Evolutionary conservation across 2,329 filamentous ascomycete genomes (phyloP), one percentile per base, ranked within the genome.

Genomic region (Paracoccidioides brasiliensis): DNA sequence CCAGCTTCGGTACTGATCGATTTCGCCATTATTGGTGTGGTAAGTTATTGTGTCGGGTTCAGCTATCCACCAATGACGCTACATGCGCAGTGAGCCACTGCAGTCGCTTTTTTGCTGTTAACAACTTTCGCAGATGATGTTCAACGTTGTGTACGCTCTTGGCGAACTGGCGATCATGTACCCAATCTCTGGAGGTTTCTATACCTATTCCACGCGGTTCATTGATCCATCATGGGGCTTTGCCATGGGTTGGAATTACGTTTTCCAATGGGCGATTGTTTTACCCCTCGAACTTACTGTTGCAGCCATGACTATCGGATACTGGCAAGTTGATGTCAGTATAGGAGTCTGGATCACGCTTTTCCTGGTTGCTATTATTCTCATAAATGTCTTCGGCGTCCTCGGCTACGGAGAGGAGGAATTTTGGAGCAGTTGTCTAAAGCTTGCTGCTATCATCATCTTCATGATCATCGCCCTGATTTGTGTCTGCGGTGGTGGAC

Each of bases 381-480:
- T 70, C 45, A 91, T 94, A 70, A 94, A 94, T 66, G 70, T 91
- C 58, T 90, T 88, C 64, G 88, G 88, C 46, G 84, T 95, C 62
- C 86, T 86, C 67, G 86, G 84, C 22, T 93, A 91, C 61, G 88
- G 87, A 61, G 88, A 93, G 68, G 86, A 86, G 37, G 88, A 93
- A 64, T 91, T 91, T 60, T 73, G 88, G 59, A 90, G 91, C 65
- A 83, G 85, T 53, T 81, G 89, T 52, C 73, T 95, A 70, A 95
- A 95, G 67, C 81, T 94, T 50, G 77, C 84, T 28, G 87, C 88
- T 41, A 81, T 94, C 15, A 84, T 93, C 58, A 87, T 85, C 56
- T 93, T 90, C 72, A 89, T 91, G 82, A 80, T 95, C 52, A 80
- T 95, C 3, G 90, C 87, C 7, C 82, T 94, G 55, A 81, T 94